phyloP scores from a whole-genome alignment of 78 protist genomes.

The Dictyostelium brefeldianum region DNA sequence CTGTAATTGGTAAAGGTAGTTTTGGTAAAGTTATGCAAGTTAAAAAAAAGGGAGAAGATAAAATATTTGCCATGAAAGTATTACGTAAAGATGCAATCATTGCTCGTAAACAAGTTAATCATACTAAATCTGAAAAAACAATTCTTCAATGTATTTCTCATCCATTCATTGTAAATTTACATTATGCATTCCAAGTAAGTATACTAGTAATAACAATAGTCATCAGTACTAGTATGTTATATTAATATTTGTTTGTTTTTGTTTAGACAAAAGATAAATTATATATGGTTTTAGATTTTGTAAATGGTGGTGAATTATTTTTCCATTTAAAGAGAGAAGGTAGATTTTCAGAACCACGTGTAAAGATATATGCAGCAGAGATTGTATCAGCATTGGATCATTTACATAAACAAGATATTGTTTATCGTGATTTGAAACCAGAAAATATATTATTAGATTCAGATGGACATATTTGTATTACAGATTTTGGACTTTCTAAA shows the following conservation, averaged over 20 bases:
- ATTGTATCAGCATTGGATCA: constrained; percentile 90
- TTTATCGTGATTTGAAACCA: constrained; percentile 98
- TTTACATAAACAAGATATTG: constrained; percentile 90
- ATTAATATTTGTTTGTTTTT: constrained; percentile 79
- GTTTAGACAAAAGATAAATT: constrained; percentile 91
- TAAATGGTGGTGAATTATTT: constrained; percentile 94
- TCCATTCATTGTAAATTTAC: constrained; percentile 95
- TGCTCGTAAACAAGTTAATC: constrained; percentile 87
- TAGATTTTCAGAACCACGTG: constrained; percentile 85
- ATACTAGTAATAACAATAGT: background rate
- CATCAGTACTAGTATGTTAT: background rate
- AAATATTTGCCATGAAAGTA: constrained; percentile 94
- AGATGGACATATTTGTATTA: constrained; percentile 95
- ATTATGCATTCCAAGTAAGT: constrained; percentile 95
- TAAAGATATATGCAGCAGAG: constrained; percentile 94
- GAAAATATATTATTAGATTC: constrained; percentile 97
- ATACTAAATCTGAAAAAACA: constrained; percentile 94
- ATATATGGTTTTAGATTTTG: constrained; percentile 89
- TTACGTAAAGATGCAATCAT: constrained; percentile 89
- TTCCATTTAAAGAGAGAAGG: constrained; percentile 93
- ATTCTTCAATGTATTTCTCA: constrained; percentile 90
- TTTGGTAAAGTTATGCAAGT: constrained; percentile 94
- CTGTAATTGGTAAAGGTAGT: constrained; percentile 93
- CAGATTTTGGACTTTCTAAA: constrained; percentile 99
- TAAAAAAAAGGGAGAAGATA: constrained; percentile 76